Evolutionary conservation across 768 basidiomycete species (phyloP), one percentile per base, ranked within the genome.

Genomic region (Rhodotorula babjevae): DNA sequence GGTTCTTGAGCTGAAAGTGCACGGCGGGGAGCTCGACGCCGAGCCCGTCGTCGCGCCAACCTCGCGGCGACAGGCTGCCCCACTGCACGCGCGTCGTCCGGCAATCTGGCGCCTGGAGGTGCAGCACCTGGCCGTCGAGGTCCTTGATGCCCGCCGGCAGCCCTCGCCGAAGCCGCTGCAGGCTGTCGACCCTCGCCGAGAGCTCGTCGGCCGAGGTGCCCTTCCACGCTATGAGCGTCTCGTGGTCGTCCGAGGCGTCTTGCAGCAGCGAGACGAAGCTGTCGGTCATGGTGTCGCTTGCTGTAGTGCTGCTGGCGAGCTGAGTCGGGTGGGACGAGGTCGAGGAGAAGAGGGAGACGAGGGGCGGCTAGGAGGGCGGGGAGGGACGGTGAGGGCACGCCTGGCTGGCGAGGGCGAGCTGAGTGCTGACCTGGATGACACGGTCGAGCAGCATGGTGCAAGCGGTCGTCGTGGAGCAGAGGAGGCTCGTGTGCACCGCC

Each of bases 301-400:
- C 46, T 0, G 23, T 2, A 0, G 36, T 19, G 11, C 10, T 1
- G 18, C 2, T 31, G 11, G 71, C 65, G 46, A 72, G 66, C 9
- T 67, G 36, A 5, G 47, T 29, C 9, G 71, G 71, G 49, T 63
- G 47, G 5, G 71, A 72, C 12, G 71, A 63, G 29, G 65, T 67
- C 21, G 65, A 72, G 14, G 71, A 72, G 62, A 72, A 67, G 49
- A 72, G 71, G n/a, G 71, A 72, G 56, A 72, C 2, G 49, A 47
- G 10, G 33, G 62, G 19, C 0, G 65, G 71, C 66, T 72, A 27
- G 2, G 47, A 23, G 40, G 7, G 4, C 29, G 9, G 2, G 18
- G 60, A 3, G 49, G 21, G 21, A 1, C 19, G 18, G 49, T 50
- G 27, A 31, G 44, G 2, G 44, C 23, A 2, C 14, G 14, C 2